These are phyloP conservation scores for Candida pseudocylindracea DNA, from an alignment of 1,139 yeast genomes.

Conservation along the genomic window DNA sequence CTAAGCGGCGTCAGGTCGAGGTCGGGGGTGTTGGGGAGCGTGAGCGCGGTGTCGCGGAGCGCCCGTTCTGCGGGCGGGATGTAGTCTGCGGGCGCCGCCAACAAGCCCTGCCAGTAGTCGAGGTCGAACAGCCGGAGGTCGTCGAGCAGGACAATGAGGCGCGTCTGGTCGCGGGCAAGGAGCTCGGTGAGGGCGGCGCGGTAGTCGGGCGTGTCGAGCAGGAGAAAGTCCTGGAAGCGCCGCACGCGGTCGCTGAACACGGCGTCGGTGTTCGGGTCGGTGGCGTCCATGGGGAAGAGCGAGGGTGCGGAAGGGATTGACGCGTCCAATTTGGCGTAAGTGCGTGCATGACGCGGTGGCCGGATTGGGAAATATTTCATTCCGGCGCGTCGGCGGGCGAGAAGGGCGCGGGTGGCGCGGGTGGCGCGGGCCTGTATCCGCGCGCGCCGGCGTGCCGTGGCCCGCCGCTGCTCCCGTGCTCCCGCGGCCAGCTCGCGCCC, in stretches of 20 bases:
- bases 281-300: background rate
- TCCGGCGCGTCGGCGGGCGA: too few relatives aligned
- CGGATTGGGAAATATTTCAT: too few relatives aligned
- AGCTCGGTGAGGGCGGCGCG: constrained; percentile 47
- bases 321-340: too few relatives aligned
- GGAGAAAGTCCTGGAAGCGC: constrained; percentile 68
- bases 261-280: constrained; percentile 19
- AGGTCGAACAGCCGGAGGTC: constrained; percentile 73
- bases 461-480: too few relatives aligned
- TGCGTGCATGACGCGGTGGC: too few relatives aligned
- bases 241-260: constrained; percentile 65
- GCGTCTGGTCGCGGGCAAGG: constrained; percentile 40
- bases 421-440: too few relatives aligned
- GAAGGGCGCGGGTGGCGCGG: too few relatives aligned
- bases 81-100: constrained; percentile 62
- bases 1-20: constrained; percentile 45
- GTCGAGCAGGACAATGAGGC: constrained; percentile 63
- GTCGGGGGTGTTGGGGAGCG: constrained; percentile 36
- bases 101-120: constrained; percentile 57
- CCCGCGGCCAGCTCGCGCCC: too few relatives aligned
- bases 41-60: constrained; percentile 54
- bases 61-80: constrained; percentile 86
- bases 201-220: constrained; percentile 31
- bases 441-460: too few relatives aligned
- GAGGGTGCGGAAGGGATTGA: too few relatives aligned